phyloP scores from a whole-genome alignment of 2,329 filamentous ascomycete genomes.

The Sphaerostilbella broomeana region DNA sequence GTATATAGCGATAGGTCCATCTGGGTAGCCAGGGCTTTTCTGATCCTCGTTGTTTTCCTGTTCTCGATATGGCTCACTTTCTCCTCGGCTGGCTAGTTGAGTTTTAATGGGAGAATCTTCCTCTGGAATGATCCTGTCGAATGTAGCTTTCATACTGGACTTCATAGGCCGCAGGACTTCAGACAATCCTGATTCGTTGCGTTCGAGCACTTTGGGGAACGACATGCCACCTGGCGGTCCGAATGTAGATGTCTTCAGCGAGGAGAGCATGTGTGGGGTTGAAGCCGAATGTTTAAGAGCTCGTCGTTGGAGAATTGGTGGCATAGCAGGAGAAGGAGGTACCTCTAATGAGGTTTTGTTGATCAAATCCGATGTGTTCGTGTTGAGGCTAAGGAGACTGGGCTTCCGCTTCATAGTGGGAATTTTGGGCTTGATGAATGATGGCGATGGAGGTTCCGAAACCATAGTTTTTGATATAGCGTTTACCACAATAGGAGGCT shows the following conservation, averaged over 20 bases:
- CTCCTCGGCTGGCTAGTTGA: constrained; percentile 54
- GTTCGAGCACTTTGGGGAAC: constrained; percentile 53
- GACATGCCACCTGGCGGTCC: constrained; percentile 58
- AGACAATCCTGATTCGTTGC: constrained; percentile 55
- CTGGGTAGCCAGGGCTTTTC: constrained; percentile 75
- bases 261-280: constrained; percentile 59
- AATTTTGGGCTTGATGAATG: constrained; percentile 74
- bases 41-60: constrained; percentile 70
- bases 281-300: constrained; percentile 62
- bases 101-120: constrained; percentile 53
- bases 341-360: constrained; percentile 45
- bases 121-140: constrained; percentile 43
- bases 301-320: constrained; percentile 54
- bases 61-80: constrained; percentile 52
- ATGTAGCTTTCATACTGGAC: constrained; percentile 29
- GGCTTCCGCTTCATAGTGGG: constrained; percentile 67
- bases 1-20: constrained; percentile 77
- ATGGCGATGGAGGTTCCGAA: constrained; percentile 64
- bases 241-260: constrained; percentile 52
- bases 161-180: constrained; percentile 50
- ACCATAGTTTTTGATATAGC: constrained; percentile 44
- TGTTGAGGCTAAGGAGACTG: constrained; percentile 72
- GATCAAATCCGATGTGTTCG: constrained; percentile 53
- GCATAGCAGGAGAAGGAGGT: constrained; percentile 48
- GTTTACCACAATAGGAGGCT: constrained; percentile 48